Base-by-base conservation (phyloP, 2,329 filamentous ascomycete genomes). In the Endoconidiophora laricicola region DNA sequence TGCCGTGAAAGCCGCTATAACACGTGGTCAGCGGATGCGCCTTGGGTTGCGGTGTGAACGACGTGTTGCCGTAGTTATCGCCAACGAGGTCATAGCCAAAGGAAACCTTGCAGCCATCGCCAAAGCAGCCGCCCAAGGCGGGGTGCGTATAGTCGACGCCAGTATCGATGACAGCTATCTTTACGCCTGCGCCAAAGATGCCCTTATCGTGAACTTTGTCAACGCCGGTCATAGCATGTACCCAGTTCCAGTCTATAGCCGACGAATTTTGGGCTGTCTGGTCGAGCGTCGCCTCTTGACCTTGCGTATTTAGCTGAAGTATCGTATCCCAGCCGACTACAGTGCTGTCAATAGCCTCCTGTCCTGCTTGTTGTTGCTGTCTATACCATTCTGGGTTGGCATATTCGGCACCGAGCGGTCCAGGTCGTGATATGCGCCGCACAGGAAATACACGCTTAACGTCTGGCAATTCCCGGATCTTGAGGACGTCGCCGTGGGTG, bases 121-220 rank as follows among this genome's bases (percentile, higher is more conserved):
- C 79, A 57, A 80, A 81, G 57, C 78, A 78, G 44, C 76, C 76
- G 29, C 79, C 79, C 0, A 82, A 69, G 20, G 75, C 74, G 2
- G 76, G 73, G 56, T 81, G 78, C 0, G 63, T 69, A 24, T 68
- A 68, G 46, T 66, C 63, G 24, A 67, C 57, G 0, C 65, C 65
- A 1, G 64, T 65, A 48, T 68, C 66, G 38, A 68, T 61, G 24
- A 68, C 57, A 6, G 65, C 65, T 33, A 68, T 57, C 33, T 59
- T 66, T 12, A 59, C 62, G 1, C 64, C 65, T 41, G 62, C 62
- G 3, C 66, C 66, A 6, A 60, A 56, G 14, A 66, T 61, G 2
- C 65, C 65, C n/a, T 56, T 55, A 16, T 58, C 57, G 39, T 68
- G 66, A 2, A 67, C 59, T 47, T 57, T 61, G 20, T 65, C 61